These are phyloP conservation scores for Articulospora tetracladia DNA, from an alignment of 495 filamentous ascomycete genomes.

Conservation along the genomic window DNA sequence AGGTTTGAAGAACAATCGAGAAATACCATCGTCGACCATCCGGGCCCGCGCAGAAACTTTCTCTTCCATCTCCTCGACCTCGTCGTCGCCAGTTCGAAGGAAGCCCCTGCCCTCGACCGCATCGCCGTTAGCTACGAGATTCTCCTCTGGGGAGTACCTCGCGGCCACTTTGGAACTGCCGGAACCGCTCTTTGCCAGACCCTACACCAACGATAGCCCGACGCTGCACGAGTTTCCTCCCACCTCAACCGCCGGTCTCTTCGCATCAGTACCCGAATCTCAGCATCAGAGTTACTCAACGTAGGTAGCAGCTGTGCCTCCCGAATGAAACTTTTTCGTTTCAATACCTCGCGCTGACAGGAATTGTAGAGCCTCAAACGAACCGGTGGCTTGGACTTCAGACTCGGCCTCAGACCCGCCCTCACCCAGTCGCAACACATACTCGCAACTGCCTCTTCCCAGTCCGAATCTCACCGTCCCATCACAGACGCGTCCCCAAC, in stretches of 20 bases:
- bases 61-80: slow-evolving; percentile 18
- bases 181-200: slow-evolving; percentile 43
- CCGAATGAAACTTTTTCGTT: slow-evolving; percentile 12
- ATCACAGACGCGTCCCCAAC: slow-evolving; percentile 3
- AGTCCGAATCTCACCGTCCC: slow-evolving; percentile 20
- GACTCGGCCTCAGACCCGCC: slow-evolving; percentile 5
- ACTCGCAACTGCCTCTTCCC: slow-evolving; percentile 5
- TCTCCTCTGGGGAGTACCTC: slow-evolving; percentile 41
- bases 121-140: slow-evolving; percentile 43
- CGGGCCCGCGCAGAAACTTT: slow-evolving; percentile 14
- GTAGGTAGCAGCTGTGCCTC: slow-evolving; percentile 13
- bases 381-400: slow-evolving; percentile 14
- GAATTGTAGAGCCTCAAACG: slow-evolving; percentile 17
- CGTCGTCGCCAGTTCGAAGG: slow-evolving; percentile 36
- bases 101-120: slow-evolving; percentile 52
- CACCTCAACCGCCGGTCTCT: slow-evolving; percentile 9
- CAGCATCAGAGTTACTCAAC: slow-evolving; percentile 5
- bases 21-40: slow-evolving; percentile 11
- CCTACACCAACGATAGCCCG: slow-evolving; percentile 50
- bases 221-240: slow-evolving; percentile 52
- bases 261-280: slow-evolving; percentile 10
- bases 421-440: slow-evolving; percentile 11
- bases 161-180: slow-evolving; percentile 35
- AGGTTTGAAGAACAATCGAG: background rate
- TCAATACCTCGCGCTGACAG: slow-evolving; percentile 16